These are phyloP conservation scores for Coffea canephora DNA, from an alignment of 257 asterid genomes.

Conservation along the genomic window DNA sequence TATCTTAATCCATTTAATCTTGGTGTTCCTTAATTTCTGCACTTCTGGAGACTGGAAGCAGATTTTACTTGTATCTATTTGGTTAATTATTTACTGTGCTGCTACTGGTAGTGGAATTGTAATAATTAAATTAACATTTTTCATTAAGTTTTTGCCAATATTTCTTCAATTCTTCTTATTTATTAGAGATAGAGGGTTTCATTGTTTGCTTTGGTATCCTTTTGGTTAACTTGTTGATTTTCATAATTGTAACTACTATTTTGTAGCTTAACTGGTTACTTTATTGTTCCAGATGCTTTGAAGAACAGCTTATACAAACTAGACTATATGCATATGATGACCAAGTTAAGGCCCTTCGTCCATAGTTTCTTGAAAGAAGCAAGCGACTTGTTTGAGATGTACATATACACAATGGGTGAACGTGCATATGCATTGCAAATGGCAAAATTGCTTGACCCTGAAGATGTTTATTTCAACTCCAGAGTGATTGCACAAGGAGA, in stretches of 20 bases:
- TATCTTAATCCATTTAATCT: not conserved
- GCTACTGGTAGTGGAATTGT: not conserved
- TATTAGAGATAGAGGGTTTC: not conserved
- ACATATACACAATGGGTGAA: slow-evolving; percentile 93
- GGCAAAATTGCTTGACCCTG: slow-evolving; percentile 87
- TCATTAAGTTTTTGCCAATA: too few species aligned
- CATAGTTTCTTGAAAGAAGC: slow-evolving; percentile 75
- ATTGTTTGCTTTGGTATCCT: not conserved
- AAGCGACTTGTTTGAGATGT: slow-evolving; percentile 69
- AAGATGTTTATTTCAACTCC: slow-evolving; percentile 60
- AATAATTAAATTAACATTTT: too few species aligned
- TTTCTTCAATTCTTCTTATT: not conserved
- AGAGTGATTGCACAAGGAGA: slow-evolving; percentile 88
- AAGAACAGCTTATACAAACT: slow-evolving; percentile 63
- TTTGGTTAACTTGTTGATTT: not conserved
- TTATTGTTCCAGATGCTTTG: slow-evolving; percentile 48
- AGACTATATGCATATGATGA: slow-evolving; percentile 79
- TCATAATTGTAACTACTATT: not conserved
- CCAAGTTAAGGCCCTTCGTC: slow-evolving; percentile 91
- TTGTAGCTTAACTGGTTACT: slow-evolving; percentile 1
- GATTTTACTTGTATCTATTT: not conserved
- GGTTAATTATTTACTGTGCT: not conserved
- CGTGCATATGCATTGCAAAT: slow-evolving; percentile 85
- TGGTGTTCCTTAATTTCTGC: not conserved
- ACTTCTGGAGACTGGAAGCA: not conserved